Conservation (phyloP, 2,329 filamentous ascomycete genomes). For the Calcarisporium arbuscula region DNA sequence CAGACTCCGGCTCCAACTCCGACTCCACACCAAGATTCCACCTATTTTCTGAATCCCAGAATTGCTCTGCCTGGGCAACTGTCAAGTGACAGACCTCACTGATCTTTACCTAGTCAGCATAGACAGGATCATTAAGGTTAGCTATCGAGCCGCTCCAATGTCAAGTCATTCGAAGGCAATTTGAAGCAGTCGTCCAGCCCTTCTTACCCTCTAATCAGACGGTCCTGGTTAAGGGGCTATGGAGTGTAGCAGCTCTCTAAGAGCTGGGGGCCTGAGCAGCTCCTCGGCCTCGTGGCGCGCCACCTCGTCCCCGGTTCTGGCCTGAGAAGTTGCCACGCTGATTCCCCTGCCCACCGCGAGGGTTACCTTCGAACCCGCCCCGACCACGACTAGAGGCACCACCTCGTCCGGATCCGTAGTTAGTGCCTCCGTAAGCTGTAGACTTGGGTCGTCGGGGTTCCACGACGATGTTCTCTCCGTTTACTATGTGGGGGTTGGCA, state of each 20-base stretch:
- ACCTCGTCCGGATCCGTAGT: slow-evolving; percentile 57
- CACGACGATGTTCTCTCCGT: slow-evolving; percentile 74
- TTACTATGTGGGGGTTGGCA: slow-evolving; percentile 80
- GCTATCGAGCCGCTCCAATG: too few relatives aligned
- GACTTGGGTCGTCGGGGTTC: slow-evolving; percentile 82
- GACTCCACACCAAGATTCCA: slow-evolving; percentile 21
- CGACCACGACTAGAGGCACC: slow-evolving; percentile 57
- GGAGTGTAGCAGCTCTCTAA: slow-evolving; percentile 27
- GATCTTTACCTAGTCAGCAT: too few relatives aligned
- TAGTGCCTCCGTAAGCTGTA: slow-evolving; percentile 62
- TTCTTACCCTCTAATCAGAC: too few relatives aligned
- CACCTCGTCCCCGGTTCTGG: slow-evolving; percentile 59
- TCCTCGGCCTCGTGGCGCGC: slow-evolving; percentile 58
- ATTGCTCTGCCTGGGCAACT: too few relatives aligned
- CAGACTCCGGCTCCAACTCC: slow-evolving; percentile 26
- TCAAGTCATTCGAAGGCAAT: too few relatives aligned
- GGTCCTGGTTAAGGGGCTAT: too few relatives aligned
- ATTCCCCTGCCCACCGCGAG: slow-evolving; percentile 52
- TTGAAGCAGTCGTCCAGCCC: too few relatives aligned
- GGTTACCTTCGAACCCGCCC: slow-evolving; percentile 55
- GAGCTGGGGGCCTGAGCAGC: slow-evolving; percentile 48
- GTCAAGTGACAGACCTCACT: too few relatives aligned
- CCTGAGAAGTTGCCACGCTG: slow-evolving; percentile 67
- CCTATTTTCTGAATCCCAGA: too few relatives aligned
- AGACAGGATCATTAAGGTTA: too few relatives aligned